Evolutionary conservation across 305 asterid species (phyloP), one percentile per base, ranked within the genome.

Genomic region (Fraxinus platypoda): DNA sequence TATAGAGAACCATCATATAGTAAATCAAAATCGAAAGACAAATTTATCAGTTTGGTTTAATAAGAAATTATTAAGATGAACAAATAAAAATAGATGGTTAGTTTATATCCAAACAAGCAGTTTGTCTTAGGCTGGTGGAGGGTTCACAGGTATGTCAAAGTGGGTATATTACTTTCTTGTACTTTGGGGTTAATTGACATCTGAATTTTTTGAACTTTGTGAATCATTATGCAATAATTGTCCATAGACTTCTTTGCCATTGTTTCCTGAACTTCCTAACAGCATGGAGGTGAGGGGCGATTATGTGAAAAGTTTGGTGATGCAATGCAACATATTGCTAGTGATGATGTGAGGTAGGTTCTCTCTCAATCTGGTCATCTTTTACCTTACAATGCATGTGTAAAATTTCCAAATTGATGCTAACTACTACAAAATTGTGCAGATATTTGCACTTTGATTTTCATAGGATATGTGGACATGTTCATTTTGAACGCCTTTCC

Each of bases 361-460:
- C 41, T 77, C 68, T 68, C 78, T 80, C 75, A 66, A 59, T 81
- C 74, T 72, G 75, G 82, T 81, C 74, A 64, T 37, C 35, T 26
- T 79, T 79, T 81, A 28, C 77, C 77, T 23, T 57, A 54, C 28
- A 78, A 30, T 76, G 83, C 81, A 85, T 75, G 5, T 76, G 68
- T 80, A 73, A 74, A 83, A 83, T 68, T 35, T 85, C 79, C 35
- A 76, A 73, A 79, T 79, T 79, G 59, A 54, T 85, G 72, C 87
- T 86, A 78, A 82, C 81, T 28, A 78, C 80, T 70, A 37, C 74
- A 52, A 76, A 70, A 35, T 83, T 85, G 77, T 93, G 88, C 93
- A 97, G 99, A 88, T 97, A 97, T 85, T 70, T 94, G 89, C 98
- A 97, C 93, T 97, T 97, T 62, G 99, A 97, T 89, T 97, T 97